A percentile compares a stretch with the other conserved stretches of the same genome.
Conservation (phyloP, 805 yeast species). For the Blastobotrys robertii region DNA sequence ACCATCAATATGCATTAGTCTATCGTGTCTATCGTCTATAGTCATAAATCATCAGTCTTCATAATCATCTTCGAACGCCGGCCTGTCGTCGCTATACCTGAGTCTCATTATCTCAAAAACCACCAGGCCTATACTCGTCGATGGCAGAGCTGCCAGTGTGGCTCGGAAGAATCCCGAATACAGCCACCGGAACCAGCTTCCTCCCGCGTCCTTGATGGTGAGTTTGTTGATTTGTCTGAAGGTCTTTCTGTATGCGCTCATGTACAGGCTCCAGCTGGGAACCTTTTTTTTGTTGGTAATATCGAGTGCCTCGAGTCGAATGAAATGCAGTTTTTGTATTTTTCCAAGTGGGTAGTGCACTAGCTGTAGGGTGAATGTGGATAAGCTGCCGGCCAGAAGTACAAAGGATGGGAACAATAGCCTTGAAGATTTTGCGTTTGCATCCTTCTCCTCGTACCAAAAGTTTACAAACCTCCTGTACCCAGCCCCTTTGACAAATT, state of each 20-base stretch:
- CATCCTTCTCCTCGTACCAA: conserved; percentile 12
- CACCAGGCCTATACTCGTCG: conserved; percentile 77
- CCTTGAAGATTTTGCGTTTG: conserved; percentile 24
- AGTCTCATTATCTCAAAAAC: conserved; percentile 73
- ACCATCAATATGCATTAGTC: not conserved
- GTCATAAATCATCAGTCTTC: conserved; percentile 1
- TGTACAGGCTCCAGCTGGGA: conserved; percentile 38
- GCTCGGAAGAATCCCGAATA: conserved; percentile 72
- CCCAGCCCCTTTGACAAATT: conserved; percentile 52
- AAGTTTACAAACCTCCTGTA: conserved; percentile 21
- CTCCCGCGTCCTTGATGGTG: conserved; percentile 44
- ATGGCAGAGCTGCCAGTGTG: conserved; percentile 71
- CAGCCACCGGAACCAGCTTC: conserved; percentile 53
- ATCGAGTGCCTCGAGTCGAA: conserved; percentile 73
- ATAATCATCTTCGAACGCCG: conserved; percentile 5
- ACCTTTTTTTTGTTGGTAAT: conserved; percentile 24
- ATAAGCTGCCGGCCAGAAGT: conserved; percentile 77
- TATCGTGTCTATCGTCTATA: not conserved
- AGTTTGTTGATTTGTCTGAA: conserved; percentile 44
- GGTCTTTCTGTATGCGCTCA: conserved; percentile 70
- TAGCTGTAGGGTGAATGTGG: conserved; percentile 65
- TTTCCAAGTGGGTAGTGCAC: conserved; percentile 79
- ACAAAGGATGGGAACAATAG: conserved; percentile 60
- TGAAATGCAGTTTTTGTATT: conserved; percentile 68
- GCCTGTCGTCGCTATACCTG: conserved; percentile 11